Conservation (phyloP, 768 basidiomycete species). For the Boletus vermiculosoides region DNA sequence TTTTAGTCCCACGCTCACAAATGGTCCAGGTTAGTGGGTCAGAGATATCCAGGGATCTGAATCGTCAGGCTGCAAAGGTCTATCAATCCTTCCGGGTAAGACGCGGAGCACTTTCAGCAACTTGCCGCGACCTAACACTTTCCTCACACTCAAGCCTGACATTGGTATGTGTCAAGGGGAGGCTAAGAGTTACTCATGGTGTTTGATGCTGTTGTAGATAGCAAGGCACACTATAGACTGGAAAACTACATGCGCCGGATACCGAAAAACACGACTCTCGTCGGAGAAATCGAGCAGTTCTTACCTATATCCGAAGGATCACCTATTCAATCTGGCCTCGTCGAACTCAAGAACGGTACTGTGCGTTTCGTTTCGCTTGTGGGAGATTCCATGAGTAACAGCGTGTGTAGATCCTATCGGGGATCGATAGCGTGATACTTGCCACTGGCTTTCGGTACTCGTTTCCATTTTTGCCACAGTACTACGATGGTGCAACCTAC, state of each 20-base stretch:
- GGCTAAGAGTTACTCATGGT: background rate
- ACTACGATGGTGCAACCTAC: background rate
- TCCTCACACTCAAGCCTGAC: background rate
- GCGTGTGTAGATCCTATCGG: background rate
- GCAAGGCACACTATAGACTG: background rate
- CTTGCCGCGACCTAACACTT: background rate
- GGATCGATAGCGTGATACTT: background rate
- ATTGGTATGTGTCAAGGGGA: background rate
- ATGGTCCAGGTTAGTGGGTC: slow-evolving; percentile 4
- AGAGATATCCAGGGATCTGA: slow-evolving; percentile 10
- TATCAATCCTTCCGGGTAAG: slow-evolving; percentile 10
- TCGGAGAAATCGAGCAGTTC: background rate
- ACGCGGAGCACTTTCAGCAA: background rate
- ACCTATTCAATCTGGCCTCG: background rate
- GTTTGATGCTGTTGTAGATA: background rate
- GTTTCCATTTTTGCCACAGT: background rate
- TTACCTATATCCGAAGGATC: background rate
- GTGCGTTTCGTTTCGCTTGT: background rate
- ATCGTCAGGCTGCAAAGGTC: background rate
- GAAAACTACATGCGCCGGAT: background rate
- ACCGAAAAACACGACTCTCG: background rate
- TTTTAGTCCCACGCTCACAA: background rate
- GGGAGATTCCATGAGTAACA: background rate
- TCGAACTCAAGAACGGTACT: background rate
- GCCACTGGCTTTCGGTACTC: background rate